Percentiles rank a stretch among this genome's conserved stretches.
phyloP scores from a whole-genome alignment of 345 rosid genomes.

The Aegle marmelos region DNA sequence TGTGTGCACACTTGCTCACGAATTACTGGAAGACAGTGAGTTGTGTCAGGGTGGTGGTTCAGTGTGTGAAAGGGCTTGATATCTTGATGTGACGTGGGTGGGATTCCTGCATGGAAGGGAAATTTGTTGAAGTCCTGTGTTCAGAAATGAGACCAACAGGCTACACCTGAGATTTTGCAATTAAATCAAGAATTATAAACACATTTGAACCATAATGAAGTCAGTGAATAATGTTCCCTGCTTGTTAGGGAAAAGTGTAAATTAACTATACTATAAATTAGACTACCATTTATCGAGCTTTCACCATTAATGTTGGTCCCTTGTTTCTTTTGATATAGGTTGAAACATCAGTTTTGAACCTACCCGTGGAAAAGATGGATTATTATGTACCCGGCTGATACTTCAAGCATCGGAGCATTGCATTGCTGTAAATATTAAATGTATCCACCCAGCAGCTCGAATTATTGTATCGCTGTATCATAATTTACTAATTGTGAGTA shows the following conservation, averaged over 20 bases:
- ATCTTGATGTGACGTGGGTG: neutral
- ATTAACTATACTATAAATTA: neutral
- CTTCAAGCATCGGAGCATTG: neutral
- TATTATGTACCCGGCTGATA: conserved; percentile 72
- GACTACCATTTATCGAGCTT: neutral
- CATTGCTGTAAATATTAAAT: conserved; percentile 17
- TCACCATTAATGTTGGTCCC: neutral
- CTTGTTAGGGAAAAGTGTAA: neutral
- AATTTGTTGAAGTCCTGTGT: neutral
- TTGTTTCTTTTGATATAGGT: conserved; percentile 35
- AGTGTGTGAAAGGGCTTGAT: neutral
- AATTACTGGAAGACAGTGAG: neutral
- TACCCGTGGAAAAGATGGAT: conserved; percentile 96
- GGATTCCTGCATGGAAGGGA: too few species aligned
- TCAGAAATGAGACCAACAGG: neutral
- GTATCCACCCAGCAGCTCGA: neutral
- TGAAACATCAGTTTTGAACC: conserved; percentile 75
- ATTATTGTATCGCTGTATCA: neutral
- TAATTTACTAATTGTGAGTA: neutral
- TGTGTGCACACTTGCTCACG: neutral
- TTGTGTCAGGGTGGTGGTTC: neutral
- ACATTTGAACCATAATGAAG: neutral
- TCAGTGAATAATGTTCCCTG: neutral
- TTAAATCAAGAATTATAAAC: neutral
- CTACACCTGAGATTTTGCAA: neutral